Percentiles rank a stretch among this genome's conserved stretches.
phyloP scores from a whole-genome alignment of 2,329 filamentous ascomycete species.

The Phoma sp. region DNA sequence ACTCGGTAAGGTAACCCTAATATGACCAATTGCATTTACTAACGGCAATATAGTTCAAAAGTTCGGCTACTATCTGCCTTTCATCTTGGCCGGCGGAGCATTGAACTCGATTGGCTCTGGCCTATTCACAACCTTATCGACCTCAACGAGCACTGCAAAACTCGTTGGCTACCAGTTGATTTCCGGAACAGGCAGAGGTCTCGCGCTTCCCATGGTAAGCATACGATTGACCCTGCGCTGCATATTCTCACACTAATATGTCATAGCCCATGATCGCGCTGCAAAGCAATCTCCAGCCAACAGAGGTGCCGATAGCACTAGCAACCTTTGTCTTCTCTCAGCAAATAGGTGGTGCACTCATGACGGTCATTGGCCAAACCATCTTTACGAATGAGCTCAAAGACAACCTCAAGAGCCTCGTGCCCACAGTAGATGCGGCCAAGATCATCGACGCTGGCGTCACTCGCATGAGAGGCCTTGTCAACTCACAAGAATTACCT shows the following conservation, averaged over 20 bases:
- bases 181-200: conserved; percentile 43
- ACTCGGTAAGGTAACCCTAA: conserved; percentile 13
- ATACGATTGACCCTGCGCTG: conserved; percentile 59
- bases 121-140: conserved; percentile 45
- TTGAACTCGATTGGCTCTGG: conserved; percentile 49
- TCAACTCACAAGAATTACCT: neutral
- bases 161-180: conserved; percentile 34
- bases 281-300: neutral
- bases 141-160: conserved; percentile 27
- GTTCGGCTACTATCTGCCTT: conserved; percentile 52
- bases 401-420: neutral
- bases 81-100: conserved; percentile 41
- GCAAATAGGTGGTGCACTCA: conserved; percentile 1
- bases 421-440: neutral
- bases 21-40: conserved; percentile 3
- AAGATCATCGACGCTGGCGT: conserved; percentile 1
- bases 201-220: conserved; percentile 62
- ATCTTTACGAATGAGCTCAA: conserved; percentile 5
- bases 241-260: neutral
- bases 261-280: conserved; percentile 6
- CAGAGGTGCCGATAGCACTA: neutral
- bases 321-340: conserved; percentile 9
- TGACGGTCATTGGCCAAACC: conserved; percentile 5
- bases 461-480: conserved; percentile 1
- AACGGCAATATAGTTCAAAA: conserved; percentile 39